Evolutionary conservation across 441 rosid genomes (phyloP).

Genomic region (Arabidopsis lyrata): DNA sequence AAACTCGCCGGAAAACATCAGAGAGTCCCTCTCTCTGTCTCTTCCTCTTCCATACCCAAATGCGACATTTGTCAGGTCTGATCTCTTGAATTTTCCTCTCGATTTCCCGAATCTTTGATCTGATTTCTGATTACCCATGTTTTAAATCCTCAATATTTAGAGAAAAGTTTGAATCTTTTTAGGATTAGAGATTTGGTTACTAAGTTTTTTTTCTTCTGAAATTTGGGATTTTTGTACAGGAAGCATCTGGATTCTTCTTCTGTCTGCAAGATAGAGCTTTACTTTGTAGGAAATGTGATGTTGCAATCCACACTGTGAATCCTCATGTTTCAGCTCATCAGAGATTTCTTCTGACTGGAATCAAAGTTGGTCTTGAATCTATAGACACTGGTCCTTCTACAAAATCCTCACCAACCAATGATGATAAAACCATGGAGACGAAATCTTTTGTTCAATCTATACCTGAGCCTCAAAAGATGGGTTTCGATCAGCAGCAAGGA

Average conservation of each 20-base stretch:
- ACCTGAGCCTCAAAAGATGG: slow-evolving; percentile 45
- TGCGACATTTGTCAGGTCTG: slow-evolving; percentile 94
- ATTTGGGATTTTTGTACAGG: slow-evolving; percentile 52
- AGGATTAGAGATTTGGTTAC: background rate
- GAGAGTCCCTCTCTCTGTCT: slow-evolving; percentile 75
- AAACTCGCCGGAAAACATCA: slow-evolving; percentile 97
- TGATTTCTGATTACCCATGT: background rate
- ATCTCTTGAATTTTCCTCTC: background rate
- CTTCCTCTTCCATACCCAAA: slow-evolving; percentile 76
- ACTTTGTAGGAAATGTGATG: slow-evolving; percentile 94
- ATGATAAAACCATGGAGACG: slow-evolving; percentile 52
- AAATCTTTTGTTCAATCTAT: slow-evolving; percentile 49
- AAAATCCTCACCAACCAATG: slow-evolving; percentile 54
- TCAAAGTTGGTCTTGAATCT: slow-evolving; percentile 84
- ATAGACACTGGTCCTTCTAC: slow-evolving; percentile 57
- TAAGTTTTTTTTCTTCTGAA: background rate
- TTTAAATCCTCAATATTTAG: background rate
- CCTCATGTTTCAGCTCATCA: slow-evolving; percentile 80
- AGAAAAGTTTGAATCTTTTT: slow-evolving; percentile 24
- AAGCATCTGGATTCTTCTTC: slow-evolving; percentile 88
- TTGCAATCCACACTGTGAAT: slow-evolving; percentile 78
- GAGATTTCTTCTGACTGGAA: slow-evolving; percentile 91
- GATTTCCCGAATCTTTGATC: background rate
- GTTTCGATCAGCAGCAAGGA: slow-evolving; percentile 37
- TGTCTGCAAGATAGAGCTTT: slow-evolving; percentile 94